Conservation (phyloP, 176 grass and related monocot species). For the Themeda triandra region DNA sequence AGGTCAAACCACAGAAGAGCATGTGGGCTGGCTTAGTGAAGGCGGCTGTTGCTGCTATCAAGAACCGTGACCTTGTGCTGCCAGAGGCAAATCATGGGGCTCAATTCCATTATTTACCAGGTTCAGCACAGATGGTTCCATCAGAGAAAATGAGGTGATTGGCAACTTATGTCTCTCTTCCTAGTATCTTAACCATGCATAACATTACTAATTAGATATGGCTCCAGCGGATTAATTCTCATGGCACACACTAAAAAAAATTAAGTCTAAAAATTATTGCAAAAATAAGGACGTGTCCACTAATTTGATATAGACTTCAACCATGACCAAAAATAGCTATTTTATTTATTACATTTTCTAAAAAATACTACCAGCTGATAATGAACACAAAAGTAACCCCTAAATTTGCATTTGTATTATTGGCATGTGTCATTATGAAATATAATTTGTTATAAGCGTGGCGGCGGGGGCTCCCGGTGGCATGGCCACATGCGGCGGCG, state of each 20-base stretch:
- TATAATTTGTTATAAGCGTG: no score
- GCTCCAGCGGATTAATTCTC: neutral
- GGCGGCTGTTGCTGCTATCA: slow-evolving; percentile 3
- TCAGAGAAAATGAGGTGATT: slow-evolving; percentile 31
- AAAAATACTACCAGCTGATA: no score
- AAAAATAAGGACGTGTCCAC: no score
- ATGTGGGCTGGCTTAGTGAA: slow-evolving; percentile 10
- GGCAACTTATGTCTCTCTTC: neutral
- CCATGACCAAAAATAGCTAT: no score
- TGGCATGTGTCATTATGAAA: no score
- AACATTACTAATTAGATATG: neutral
- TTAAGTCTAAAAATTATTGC: no score
- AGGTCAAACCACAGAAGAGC: slow-evolving; percentile 15
- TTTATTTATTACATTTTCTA: no score
- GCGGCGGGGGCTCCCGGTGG: no score
- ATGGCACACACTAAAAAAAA: neutral
- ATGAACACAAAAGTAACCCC: no score
- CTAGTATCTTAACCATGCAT: neutral
- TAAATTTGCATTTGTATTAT: no score
- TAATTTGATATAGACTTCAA: no score
- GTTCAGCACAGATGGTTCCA: neutral
- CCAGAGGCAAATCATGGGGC: neutral
- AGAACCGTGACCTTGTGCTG: slow-evolving; percentile 19
- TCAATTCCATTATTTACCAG: neutral
- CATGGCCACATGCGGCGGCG: no score